Base-by-base conservation (phyloP, 1,284 basidiomycete species). In the Uromyces viciae-fabae region DNA sequence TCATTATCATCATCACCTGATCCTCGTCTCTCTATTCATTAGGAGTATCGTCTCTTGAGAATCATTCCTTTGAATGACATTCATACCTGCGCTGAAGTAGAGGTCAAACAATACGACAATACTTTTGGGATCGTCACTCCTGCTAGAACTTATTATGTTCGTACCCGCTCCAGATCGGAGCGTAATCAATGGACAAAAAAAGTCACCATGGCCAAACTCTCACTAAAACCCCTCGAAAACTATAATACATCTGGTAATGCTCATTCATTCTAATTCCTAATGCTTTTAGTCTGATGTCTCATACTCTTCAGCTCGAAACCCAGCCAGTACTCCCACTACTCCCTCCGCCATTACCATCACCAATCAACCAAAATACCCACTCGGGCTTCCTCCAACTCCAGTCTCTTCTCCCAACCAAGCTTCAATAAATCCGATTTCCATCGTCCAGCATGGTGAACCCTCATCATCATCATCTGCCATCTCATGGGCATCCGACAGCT, bases 101-200 rank as follows among this genome's bases (percentile, higher is more conserved):
- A 91, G 81, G 89, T 98, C 83, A 98, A 98, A 88, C 92, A 92
- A 84, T 94, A 98, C 86, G 88, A 91, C 31, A 91, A 95, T 87
- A 91, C 93, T 0, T 95, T 99, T 83, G 95, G 94, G 19, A 91
- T 99, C 81, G 94, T 99, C 78, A 95, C 94, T 0, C 91, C 94
- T 15, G 89, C 91, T 25, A 90, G 96, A 33, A 98, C 95, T n/a
- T 98, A 92, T 86, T 97, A 98, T 86, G 90, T 96, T 46, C 92
- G 94, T 84, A 94, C 95, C 0, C 89, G 90, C 43, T 90, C 90
- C 3, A 87, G 89, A 5, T 87, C 88, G 31, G 94, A 96, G 78
- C 91, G 93, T 71, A 89, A 92, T 64, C 90, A 89, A 79, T 99
- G 97, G 97, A 92, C 97, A 54, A 87, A 88, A 25, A 91, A 91